A percentile compares a stretch with the other conserved stretches of the same genome.
These are phyloP conservation scores for Candida dajiaensis DNA, from an alignment of 805 yeast genomes.

Conservation along the genomic window DNA sequence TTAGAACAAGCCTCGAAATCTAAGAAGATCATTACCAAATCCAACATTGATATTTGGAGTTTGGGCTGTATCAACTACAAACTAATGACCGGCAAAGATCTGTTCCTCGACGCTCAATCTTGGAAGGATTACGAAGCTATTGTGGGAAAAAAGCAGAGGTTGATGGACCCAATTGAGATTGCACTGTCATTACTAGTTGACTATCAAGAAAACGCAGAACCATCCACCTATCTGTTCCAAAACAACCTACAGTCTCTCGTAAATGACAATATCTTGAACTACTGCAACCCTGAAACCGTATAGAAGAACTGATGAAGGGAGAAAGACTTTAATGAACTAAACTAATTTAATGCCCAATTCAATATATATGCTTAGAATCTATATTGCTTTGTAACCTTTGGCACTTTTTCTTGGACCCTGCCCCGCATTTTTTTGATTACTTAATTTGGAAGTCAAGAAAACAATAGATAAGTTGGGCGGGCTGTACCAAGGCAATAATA, in stretches of 20 bases:
- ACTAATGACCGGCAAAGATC: slow-evolving; percentile 1
- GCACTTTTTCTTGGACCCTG: no score
- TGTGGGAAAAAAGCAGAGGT: background rate
- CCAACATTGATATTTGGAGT: slow-evolving; percentile 9
- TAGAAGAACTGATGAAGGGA: background rate
- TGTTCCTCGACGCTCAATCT: background rate
- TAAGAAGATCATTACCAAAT: background rate
- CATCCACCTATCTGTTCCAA: background rate
- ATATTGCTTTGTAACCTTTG: no score
- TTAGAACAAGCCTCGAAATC: slow-evolving; percentile 1
- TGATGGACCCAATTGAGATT: background rate
- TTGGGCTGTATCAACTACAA: slow-evolving; percentile 9
- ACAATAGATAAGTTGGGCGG: background rate
- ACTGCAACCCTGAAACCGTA: background rate
- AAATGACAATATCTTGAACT: background rate
- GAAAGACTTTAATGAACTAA: background rate
- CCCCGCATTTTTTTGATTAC: background rate
- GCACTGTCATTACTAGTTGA: background rate
- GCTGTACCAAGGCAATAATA: no score
- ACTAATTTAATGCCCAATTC: background rate
- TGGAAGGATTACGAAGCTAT: background rate
- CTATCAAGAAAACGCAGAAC: background rate
- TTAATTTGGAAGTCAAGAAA: slow-evolving; percentile 8
- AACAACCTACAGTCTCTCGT: background rate
- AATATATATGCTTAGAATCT: no score